A percentile compares a stretch with the other conserved stretches of the same genome.
Conservation (phyloP, 768 basidiomycete species). For the Suillus brevipes region DNA sequence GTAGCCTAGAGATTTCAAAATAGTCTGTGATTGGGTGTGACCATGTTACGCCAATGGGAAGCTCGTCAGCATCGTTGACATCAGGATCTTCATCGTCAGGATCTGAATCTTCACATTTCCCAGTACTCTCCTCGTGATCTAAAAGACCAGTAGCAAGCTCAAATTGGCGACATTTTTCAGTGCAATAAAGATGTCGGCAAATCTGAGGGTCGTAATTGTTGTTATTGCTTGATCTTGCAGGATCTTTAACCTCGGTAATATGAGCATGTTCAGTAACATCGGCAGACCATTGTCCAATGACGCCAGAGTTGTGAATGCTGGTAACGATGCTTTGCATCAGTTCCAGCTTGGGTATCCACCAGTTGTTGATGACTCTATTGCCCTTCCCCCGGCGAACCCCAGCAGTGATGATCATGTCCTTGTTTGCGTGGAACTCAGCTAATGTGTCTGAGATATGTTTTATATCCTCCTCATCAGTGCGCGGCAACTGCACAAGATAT, state of each 20-base stretch:
- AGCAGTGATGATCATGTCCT: not conserved
- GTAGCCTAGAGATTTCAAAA: not conserved
- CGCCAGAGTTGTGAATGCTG: not conserved
- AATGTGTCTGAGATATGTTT: not conserved
- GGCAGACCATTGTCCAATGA: not conserved
- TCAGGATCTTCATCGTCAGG: constrained; percentile 1
- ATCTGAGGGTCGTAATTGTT: not conserved
- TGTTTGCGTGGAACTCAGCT: not conserved
- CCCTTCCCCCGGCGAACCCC: not conserved
- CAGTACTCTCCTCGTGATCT: too few relatives aligned
- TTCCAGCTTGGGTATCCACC: not conserved
- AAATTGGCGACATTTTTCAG: not conserved
- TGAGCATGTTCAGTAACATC: not conserved
- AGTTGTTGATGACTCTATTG: too few relatives aligned
- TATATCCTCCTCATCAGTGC: not conserved
- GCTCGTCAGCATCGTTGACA: too few relatives aligned
- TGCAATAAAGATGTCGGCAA: not conserved
- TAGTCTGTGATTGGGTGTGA: not conserved
- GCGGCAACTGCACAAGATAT: not conserved
- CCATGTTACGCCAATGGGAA: too few relatives aligned
- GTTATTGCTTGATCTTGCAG: not conserved
- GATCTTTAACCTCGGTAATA: not conserved
- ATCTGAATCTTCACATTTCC: not conserved
- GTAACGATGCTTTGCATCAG: not conserved
- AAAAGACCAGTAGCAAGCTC: not conserved